Evolutionary conservation across 208 protist species (phyloP).

Genomic region (Leptomonas pyrrhocoris): DNA sequence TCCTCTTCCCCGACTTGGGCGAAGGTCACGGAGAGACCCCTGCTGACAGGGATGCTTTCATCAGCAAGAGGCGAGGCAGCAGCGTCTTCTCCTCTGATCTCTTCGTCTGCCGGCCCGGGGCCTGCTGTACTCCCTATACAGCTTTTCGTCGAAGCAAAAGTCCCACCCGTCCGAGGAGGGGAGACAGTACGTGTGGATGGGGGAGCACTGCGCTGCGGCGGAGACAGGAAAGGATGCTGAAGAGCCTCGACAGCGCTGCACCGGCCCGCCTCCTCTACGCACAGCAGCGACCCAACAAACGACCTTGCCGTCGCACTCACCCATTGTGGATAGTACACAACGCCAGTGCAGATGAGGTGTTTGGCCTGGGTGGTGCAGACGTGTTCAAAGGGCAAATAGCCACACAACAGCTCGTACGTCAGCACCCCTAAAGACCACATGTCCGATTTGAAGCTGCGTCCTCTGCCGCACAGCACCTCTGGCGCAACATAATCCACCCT

Average conservation of each 20-base stretch:
- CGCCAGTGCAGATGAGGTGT: constrained; percentile 43
- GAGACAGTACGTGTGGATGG: too few relatives aligned
- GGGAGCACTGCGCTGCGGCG: not conserved
- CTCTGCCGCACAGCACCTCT: constrained; percentile 81
- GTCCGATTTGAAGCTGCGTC: constrained; percentile 60
- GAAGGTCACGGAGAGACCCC: constrained; percentile 1
- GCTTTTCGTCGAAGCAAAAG: too few relatives aligned
- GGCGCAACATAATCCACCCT: constrained; percentile 97
- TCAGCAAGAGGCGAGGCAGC: not conserved
- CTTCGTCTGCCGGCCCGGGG: not conserved
- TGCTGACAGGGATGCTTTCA: not conserved
- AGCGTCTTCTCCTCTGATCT: not conserved
- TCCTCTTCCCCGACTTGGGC: constrained; percentile 2
- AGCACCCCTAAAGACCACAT: constrained; percentile 80
- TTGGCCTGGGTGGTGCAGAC: constrained; percentile 36
- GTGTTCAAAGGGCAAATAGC: constrained; percentile 56
- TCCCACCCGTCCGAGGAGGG: too few relatives aligned
- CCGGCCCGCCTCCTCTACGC: constrained; percentile 49
- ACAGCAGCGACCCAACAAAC: constrained; percentile 62
- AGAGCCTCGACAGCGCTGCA: constrained; percentile 50
- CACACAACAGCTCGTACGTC: constrained; percentile 62
- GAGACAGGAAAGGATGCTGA: constrained; percentile 57
- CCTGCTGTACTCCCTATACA: too few relatives aligned
- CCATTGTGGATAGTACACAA: constrained; percentile 33
- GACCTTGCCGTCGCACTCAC: constrained; percentile 47